A percentile compares a stretch with the other conserved stretches of the same genome.
phyloP scores from a whole-genome alignment of 257 asterid genomes.

The Solanum bulbocastanum region DNA sequence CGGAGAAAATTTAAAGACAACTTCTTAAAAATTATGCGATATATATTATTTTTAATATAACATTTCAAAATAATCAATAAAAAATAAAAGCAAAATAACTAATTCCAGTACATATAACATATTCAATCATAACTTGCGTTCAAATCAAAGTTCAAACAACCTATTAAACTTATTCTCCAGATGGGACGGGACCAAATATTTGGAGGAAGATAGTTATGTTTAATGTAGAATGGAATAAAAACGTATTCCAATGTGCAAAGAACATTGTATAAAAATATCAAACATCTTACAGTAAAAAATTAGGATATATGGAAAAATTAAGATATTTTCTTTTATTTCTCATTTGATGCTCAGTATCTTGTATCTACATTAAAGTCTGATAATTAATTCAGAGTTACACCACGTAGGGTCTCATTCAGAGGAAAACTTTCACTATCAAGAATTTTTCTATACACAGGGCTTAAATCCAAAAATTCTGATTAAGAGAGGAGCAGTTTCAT shows the following conservation, averaged over 20 bases:
- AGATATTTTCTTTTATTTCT: too few relatives aligned
- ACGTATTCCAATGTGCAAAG: not conserved
- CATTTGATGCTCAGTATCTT: too few relatives aligned
- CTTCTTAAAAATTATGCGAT: too few relatives aligned
- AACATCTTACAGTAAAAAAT: not conserved
- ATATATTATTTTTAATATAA: not conserved
- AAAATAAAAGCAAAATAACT: not conserved
- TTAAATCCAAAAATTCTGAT: accelerated
- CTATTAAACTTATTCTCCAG: not conserved
- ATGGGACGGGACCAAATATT: not conserved
- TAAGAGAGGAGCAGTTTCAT: too few relatives aligned
- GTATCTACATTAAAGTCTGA: not conserved
- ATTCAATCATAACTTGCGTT: not conserved
- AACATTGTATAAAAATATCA: not conserved
- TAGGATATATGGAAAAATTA: not conserved
- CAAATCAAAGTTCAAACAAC: not conserved
- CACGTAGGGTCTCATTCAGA: accelerated
- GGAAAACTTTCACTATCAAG: not conserved
- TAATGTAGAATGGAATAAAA: not conserved
- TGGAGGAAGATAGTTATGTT: not conserved
- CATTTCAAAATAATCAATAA: too few relatives aligned
- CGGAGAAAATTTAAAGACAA: not conserved
- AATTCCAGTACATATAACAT: not conserved
- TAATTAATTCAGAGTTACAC: not conserved
- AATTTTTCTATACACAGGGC: accelerated